A percentile compares a stretch with the other conserved stretches of the same genome.
Conservation (phyloP, 805 yeast genomes). For the Saturnispora ahearnii region DNA sequence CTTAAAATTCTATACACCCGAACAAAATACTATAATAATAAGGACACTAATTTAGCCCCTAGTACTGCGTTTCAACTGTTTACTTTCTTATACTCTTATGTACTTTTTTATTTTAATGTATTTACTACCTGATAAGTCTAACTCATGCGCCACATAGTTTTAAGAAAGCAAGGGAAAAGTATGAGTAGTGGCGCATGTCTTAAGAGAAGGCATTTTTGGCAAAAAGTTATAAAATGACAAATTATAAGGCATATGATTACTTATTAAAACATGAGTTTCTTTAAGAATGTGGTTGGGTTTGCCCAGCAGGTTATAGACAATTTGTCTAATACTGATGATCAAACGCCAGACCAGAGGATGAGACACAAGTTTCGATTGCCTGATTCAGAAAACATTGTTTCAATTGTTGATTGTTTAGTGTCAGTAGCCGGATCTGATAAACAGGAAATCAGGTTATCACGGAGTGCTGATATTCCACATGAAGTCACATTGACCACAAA, state of each 20-base stretch:
- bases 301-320: slow-evolving; percentile 41
- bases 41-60: too few species aligned
- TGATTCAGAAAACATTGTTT: slow-evolving; percentile 51
- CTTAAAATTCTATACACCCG: not conserved
- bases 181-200: not conserved
- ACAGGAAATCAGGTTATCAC: slow-evolving; percentile 4
- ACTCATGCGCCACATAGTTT: too few species aligned
- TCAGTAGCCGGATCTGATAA: slow-evolving; percentile 5
- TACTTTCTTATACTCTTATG: not conserved
- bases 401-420: slow-evolving; percentile 15
- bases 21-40: not conserved
- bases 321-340: slow-evolving; percentile 31
- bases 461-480: slow-evolving; percentile 1
- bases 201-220: not conserved
- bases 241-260: not conserved
- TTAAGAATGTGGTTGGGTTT: slow-evolving; percentile 38
- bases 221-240: not conserved
- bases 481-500: slow-evolving; percentile 63
- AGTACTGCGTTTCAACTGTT: not conserved
- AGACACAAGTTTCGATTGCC: slow-evolving; percentile 65
- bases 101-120: not conserved
- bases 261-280: slow-evolving; percentile 36
- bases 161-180: too few species aligned
- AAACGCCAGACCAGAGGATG: slow-evolving; percentile 62
- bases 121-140: not conserved